Percentiles rank a stretch among this genome's conserved stretches.
These are phyloP conservation scores for Colletotrichum navitas DNA, from an alignment of 2,329 filamentous ascomycete genomes.

Conservation along the genomic window DNA sequence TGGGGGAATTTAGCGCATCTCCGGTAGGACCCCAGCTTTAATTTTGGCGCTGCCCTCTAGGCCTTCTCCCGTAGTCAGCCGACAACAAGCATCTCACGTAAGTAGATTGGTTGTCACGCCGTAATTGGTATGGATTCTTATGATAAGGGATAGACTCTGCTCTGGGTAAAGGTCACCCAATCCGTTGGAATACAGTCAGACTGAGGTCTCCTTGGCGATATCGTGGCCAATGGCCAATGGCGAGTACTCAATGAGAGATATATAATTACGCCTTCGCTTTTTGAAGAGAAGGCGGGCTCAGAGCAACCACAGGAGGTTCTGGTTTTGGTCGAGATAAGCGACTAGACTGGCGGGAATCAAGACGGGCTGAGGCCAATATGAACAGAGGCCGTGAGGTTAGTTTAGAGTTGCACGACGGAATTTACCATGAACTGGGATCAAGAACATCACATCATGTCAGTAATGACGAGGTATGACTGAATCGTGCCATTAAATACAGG, in stretches of 20 bases:
- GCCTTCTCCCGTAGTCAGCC: not conserved
- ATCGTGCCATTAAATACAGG: not conserved
- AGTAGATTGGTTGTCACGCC: not conserved
- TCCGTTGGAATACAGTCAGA: not conserved
- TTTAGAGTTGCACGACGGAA: conserved; percentile 16
- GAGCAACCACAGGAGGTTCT: not conserved
- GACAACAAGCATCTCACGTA: not conserved
- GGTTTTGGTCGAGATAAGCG: not conserved
- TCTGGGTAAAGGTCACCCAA: not conserved
- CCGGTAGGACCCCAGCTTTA: not conserved
- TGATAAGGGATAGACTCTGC: not conserved
- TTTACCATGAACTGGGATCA: not conserved
- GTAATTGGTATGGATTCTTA: no score
- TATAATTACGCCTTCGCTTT: no score
- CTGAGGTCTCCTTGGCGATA: not conserved
- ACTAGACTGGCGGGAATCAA: not conserved
- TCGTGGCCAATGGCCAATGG: not conserved
- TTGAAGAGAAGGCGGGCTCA: not conserved
- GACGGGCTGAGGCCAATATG: not conserved
- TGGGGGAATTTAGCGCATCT: no score
- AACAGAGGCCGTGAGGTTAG: conserved; percentile 2
- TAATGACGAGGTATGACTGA: not conserved
- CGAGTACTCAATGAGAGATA: not conserved
- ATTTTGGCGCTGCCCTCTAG: not conserved
- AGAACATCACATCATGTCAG: not conserved